Conservation (phyloP, 306 rosid species). For the Castanea crenata region DNA sequence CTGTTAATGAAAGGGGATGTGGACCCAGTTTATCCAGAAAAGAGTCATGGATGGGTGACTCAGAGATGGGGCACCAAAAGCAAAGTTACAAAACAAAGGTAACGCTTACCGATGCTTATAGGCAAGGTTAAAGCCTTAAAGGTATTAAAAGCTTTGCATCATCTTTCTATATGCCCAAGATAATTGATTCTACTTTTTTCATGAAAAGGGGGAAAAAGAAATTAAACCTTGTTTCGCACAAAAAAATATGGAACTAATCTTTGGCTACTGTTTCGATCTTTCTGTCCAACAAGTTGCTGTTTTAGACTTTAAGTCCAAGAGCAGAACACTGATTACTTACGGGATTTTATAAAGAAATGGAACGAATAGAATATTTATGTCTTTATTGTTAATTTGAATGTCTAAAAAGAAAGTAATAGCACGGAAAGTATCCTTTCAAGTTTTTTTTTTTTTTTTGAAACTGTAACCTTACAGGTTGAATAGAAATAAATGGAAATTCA, state of each 20-base stretch:
- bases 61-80: constrained; percentile 45
- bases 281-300: constrained; percentile 24
- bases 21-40: constrained; percentile 39
- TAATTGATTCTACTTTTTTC: constrained; percentile 64
- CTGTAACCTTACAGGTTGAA: no score
- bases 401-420: no score
- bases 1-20: constrained; percentile 13
- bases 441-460: no score
- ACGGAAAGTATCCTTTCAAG: no score
- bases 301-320: not conserved
- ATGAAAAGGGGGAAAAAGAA: constrained; percentile 39
- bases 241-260: constrained; percentile 20
- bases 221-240: constrained; percentile 41
- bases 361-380: no score
- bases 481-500: no score
- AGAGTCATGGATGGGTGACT: constrained; percentile 44
- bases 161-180: constrained; percentile 63
- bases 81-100: constrained; percentile 52
- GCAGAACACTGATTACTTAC: not conserved
- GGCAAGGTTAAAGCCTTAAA: constrained; percentile 30
- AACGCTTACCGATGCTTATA: constrained; percentile 56
- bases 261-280: constrained; percentile 28
- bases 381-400: no score
- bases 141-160: constrained; percentile 64
- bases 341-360: no score